Conservation (phyloP, 495 filamentous ascomycete species). For the Penicillium soppii region DNA sequence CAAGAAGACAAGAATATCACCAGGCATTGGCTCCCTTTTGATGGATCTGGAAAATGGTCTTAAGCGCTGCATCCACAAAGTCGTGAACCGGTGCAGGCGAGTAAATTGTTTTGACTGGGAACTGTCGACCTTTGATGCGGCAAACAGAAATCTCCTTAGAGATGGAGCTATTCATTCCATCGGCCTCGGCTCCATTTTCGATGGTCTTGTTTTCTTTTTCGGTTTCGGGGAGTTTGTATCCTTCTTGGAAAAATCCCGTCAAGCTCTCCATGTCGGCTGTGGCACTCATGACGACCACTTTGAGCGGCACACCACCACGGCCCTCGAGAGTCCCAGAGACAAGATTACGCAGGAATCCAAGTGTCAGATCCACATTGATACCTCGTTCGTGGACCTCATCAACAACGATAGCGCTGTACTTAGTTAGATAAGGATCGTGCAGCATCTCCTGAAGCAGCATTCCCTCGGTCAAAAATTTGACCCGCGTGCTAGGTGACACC, state of each 20-base stretch:
- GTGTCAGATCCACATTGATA: constrained; percentile 88
- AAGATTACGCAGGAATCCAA: constrained; percentile 82
- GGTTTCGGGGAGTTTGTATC: constrained; percentile 18
- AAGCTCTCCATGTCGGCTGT: constrained; percentile 85
- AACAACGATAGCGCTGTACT: constrained; percentile 87
- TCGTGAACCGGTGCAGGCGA: constrained; percentile 75
- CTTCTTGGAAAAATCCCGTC: constrained; percentile 67
- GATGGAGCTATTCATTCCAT: constrained; percentile 4
- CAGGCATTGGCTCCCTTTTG: constrained; percentile 82
- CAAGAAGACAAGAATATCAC: constrained; percentile 91
- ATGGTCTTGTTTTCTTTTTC: constrained; percentile 15
- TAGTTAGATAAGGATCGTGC: constrained; percentile 74
- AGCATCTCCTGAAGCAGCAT: constrained; percentile 96
- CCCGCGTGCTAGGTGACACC: constrained; percentile 65
- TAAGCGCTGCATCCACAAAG: constrained; percentile 77
- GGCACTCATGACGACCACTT: constrained; percentile 95
- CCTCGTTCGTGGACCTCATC: constrained; percentile 98
- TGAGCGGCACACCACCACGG: constrained; percentile 70
- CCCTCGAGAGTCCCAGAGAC: constrained; percentile 55
- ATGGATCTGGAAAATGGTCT: constrained; percentile 86
- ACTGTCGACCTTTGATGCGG: constrained; percentile 84
- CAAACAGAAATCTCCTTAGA: constrained; percentile 51
- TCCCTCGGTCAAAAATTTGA: constrained; percentile 96
- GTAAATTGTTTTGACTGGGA: constrained; percentile 78
- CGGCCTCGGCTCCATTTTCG: constrained; percentile 4